Conservation (phyloP, 768 basidiomycete species). For the Suillus brevipes region DNA sequence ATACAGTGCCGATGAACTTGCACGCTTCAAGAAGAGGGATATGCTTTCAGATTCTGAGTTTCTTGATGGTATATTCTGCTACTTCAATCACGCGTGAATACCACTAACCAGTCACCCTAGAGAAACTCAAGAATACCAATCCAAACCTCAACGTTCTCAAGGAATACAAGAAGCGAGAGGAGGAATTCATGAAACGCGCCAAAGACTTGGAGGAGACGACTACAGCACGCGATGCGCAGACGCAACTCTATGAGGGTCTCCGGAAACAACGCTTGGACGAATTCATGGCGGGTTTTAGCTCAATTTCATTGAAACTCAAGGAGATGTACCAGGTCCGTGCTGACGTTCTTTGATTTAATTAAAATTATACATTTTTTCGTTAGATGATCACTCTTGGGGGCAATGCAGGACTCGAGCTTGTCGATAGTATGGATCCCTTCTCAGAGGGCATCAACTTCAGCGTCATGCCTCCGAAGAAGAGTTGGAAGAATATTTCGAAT, state of each 20-base stretch:
- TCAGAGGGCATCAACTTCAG: conserved; percentile 98
- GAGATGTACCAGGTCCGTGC: conserved; percentile 95
- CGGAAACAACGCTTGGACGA: conserved; percentile 88
- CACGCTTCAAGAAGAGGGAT: conserved; percentile 67
- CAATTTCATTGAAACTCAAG: conserved; percentile 93
- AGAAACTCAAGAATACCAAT: conserved; percentile 79
- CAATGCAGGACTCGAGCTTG: conserved; percentile 95
- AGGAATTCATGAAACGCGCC: conserved; percentile 87
- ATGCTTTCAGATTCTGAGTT: conserved; percentile 75
- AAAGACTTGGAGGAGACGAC: conserved; percentile 85
- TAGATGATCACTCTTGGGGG: conserved; percentile 99
- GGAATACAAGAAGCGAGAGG: conserved; percentile 89
- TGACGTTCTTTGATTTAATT: neutral
- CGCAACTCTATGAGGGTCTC: conserved; percentile 72
- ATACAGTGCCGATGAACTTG: conserved; percentile 71
- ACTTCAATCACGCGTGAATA: conserved; percentile 3
- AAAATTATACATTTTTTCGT: neutral
- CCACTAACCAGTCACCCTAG: conserved; percentile 39
- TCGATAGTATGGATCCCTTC: conserved; percentile 98
- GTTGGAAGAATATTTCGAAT: conserved; percentile 98
- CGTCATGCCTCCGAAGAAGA: conserved; percentile 99
- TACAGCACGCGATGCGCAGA: conserved; percentile 72
- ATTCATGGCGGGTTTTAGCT: conserved; percentile 93
- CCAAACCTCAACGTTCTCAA: conserved; percentile 85
- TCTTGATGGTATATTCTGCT: conserved; percentile 69